A percentile compares a stretch with the other conserved stretches of the same genome.
Conservation (phyloP, 1,139 yeast genomes). For the Saccharomyces hybrid region DNA sequence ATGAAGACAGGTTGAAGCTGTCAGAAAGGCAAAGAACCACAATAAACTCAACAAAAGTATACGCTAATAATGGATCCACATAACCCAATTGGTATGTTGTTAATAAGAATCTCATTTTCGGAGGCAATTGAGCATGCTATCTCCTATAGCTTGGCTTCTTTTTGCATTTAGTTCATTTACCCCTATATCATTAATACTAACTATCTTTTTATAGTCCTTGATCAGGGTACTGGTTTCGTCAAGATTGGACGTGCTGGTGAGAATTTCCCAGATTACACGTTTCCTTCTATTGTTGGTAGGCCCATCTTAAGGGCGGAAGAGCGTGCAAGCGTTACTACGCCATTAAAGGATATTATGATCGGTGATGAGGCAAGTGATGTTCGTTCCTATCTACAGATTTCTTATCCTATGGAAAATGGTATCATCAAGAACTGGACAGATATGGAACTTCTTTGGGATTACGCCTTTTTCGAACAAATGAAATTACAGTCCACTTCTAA, state of each 20-base stretch:
- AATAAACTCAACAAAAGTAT: background rate
- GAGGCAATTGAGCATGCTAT: background rate
- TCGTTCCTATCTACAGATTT: slow-evolving; percentile 79
- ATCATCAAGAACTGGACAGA: slow-evolving; percentile 97
- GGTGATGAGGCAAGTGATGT: slow-evolving; percentile 93
- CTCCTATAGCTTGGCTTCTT: background rate
- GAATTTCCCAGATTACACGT: slow-evolving; percentile 96
- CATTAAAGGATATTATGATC: slow-evolving; percentile 85
- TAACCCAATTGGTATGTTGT: slow-evolving; percentile 31
- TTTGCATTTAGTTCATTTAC: background rate
- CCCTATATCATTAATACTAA: background rate
- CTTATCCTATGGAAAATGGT: slow-evolving; percentile 98
- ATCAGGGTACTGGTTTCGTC: slow-evolving; percentile 98
- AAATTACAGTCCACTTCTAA: slow-evolving; percentile 65
- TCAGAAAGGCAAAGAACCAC: background rate
- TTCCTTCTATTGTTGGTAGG: slow-evolving; percentile 96
- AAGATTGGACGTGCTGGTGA: slow-evolving; percentile 94
- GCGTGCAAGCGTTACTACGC: slow-evolving; percentile 48
- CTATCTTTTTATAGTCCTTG: slow-evolving; percentile 52
- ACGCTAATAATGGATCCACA: slow-evolving; percentile 27
- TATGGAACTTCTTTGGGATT: slow-evolving; percentile 98
- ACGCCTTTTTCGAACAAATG: slow-evolving; percentile 89
- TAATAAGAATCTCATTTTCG: background rate
- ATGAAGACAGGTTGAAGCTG: too few species aligned
- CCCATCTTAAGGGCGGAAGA: slow-evolving; percentile 97